A percentile compares a stretch with the other conserved stretches of the same genome.
Conservation (phyloP, 768 basidiomycete genomes). For the Leccinellum luteum region DNA sequence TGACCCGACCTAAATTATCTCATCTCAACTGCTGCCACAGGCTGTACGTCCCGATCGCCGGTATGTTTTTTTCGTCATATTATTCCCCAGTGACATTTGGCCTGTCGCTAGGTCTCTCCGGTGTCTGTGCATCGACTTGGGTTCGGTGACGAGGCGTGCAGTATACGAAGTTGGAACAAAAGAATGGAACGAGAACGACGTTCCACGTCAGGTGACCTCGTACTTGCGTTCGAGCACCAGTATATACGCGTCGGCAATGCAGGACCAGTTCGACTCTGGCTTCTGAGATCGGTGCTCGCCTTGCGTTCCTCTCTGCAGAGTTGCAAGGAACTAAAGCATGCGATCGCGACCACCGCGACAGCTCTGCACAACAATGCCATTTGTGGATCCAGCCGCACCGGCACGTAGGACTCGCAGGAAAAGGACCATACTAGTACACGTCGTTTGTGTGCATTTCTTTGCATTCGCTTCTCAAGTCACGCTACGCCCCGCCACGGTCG, state of each 20-base stretch:
- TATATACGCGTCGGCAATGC: conserved; percentile 2
- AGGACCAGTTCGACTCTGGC: not conserved
- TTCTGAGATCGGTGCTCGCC: not conserved
- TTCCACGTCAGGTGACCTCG: not conserved
- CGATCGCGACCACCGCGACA: not conserved
- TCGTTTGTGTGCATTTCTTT: not conserved
- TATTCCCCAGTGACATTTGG: too few relatives aligned
- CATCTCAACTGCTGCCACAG: conserved; percentile 12
- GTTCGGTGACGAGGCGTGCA: not conserved
- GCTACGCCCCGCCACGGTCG: not conserved
- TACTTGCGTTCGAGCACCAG: not conserved
- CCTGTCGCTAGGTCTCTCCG: not conserved
- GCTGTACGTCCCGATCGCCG: not conserved
- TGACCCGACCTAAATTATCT: conserved; percentile 9
- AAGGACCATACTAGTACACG: too few relatives aligned
- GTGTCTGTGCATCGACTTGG: not conserved
- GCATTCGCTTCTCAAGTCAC: not conserved
- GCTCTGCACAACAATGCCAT: not conserved
- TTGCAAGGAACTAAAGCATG: not conserved
- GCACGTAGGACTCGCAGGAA: not conserved
- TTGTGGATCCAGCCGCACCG: not conserved
- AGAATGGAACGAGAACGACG: not conserved
- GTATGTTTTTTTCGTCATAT: conserved; percentile 10
- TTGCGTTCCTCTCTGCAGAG: not conserved
- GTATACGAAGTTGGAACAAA: not conserved